Conservation (phyloP, 2,329 filamentous ascomycete species). For the Cadophora gregata region DNA sequence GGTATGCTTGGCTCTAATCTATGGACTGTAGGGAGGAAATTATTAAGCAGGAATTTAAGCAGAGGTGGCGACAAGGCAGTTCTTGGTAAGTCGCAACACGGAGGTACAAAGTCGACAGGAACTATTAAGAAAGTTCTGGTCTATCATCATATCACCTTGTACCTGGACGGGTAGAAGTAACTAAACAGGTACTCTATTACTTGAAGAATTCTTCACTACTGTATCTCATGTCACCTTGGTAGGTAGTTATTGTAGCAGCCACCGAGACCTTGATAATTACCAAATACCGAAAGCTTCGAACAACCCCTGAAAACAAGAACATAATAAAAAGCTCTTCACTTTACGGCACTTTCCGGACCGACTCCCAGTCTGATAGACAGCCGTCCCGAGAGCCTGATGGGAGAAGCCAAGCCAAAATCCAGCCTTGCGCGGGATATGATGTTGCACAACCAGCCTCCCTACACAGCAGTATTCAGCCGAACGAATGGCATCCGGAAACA, state of each 20-base stretch:
- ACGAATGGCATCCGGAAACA: not conserved
- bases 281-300: no score
- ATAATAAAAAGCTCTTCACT: not conserved
- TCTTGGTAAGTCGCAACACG: no score
- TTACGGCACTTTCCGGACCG: no score
- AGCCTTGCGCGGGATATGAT: constrained; percentile 1
- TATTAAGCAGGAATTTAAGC: no score
- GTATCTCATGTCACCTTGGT: not conserved
- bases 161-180: not conserved
- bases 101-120: no score
- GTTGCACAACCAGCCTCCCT: not conserved
- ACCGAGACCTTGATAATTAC: not conserved
- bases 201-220: no score
- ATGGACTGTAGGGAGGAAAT: no score
- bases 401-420: not conserved
- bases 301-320: not conserved
- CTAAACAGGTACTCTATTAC: not conserved
- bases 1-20: no score
- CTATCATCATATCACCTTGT: not conserved
- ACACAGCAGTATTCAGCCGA: not conserved
- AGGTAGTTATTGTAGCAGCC: not conserved
- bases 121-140: no score
- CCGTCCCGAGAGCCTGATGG: no score
- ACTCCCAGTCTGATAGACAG: no score
- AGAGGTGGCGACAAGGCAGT: no score